phyloP scores from a whole-genome alignment of 176 grass and related monocot genomes.

The Carex myosuroides region DNA sequence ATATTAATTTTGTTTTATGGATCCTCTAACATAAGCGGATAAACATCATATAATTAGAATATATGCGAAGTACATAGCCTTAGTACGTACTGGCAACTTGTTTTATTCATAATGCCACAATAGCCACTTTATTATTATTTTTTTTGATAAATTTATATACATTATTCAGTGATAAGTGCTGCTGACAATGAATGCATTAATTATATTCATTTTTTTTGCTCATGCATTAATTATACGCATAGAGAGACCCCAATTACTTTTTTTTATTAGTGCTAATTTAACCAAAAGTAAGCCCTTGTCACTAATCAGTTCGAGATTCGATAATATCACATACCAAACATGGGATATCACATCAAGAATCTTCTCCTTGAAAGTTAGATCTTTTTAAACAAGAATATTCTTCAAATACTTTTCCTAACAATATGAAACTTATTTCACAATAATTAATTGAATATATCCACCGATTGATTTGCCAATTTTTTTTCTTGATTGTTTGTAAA shows the following conservation, averaged over 20 bases:
- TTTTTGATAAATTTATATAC: neutral
- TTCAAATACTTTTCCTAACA: neutral
- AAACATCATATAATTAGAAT: neutral
- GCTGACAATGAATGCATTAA: constrained; percentile 6
- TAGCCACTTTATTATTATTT: neutral
- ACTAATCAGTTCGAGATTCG: neutral
- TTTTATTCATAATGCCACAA: neutral
- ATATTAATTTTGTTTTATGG: neutral
- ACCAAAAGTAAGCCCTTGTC: neutral
- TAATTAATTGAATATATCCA: too few relatives aligned
- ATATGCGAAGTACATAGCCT: neutral
- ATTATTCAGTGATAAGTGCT: neutral
- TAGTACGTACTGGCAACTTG: neutral
- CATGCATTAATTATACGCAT: neutral
- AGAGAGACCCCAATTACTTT: neutral
- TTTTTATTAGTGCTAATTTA: neutral
- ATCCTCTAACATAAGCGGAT: neutral
- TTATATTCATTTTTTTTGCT: neutral
- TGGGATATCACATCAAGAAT: constrained; percentile 9
- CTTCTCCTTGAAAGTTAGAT: neutral
- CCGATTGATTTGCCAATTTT: too few relatives aligned
- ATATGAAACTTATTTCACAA: neutral
- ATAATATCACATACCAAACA: neutral
- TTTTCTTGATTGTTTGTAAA: neutral
- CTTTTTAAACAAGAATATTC: neutral